Evolutionary conservation across 371 early-diverging fungal genomes (phyloP), one percentile per base, ranked within the genome.

Genomic region (Saksenaea vasiformis): DNA sequence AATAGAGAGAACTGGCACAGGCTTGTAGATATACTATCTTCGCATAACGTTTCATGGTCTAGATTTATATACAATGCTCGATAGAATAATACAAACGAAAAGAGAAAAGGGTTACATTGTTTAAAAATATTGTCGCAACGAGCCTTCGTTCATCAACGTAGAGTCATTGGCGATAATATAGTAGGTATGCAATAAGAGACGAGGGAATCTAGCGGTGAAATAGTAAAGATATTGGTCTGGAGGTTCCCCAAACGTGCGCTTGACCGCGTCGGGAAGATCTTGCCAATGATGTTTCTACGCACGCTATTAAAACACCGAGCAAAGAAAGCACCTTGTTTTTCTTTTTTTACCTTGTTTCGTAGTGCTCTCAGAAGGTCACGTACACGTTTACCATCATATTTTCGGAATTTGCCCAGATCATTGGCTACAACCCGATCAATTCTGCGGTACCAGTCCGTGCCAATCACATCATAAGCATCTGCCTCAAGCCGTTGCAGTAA

Each of bases 201-300:
- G 83, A 11, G 98, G 97, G 79, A 96, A 98, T 67, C 95, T 80
- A 0, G 93, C 86, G 19, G 94, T 90, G 65, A 96, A 97, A 72
- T 97, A 97, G 61, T 80, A 74, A 57, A 95, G 72, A 66, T 92
- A 98, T 22, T 93, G 92, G 28, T 93, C 89, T 0, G 98, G 98
- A 14, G 95, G 79, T 22, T 90, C 81, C 17, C 98, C 98, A n/a
- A 97, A 76, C 0, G 89, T 77, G 44, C 82, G 77, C 63, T 93
- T 87, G 36, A 93, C 92, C 58, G 83, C 79, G 3, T 77, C 80
- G 1, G 94, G 90, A 62, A 97, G 76, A 74, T 98, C 98, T 72
- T 95, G 94, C 82, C 93, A 98, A 70, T 98, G 98, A 69, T 96
- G 94, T 89, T 95, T 95, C 93, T 86, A 71, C 17, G 5, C 27